Base-by-base conservation (phyloP, 148 eudicot genomes). In the Amaranthus cruentus region DNA sequence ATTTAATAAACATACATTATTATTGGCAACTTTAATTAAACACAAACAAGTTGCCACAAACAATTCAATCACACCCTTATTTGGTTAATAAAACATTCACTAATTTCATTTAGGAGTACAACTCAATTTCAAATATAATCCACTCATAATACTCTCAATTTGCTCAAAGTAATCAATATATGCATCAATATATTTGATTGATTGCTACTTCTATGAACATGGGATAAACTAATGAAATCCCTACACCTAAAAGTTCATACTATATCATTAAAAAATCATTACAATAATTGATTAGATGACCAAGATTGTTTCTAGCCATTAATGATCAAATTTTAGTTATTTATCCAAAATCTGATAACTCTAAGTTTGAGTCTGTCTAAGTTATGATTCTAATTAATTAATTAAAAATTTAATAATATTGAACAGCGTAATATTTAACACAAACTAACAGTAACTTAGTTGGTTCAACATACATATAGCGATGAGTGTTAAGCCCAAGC, bases 261-360 rank as follows among this genome's bases (percentile, higher is more conserved):
- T 47, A 13, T 64, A 64, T 46, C 10, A 64, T 60, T 64, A 64
- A 12, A 11, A 44, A 21, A 11, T 47, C 9, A 47, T 44, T 64
- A 9, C 68, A 46, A 14, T 21, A 72, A 44, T 28, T 28, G 38
- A 28, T 59, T 11, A 61, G 64, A 71, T 71, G 64, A 71, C 73
- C 73, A 71, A 72, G 67, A 72, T 61, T 72, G 57, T 21, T 60
- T 3, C 18, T 57, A 72, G 51, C 6, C 13, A 72, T 60, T 61
- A 72, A 60, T 72, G 28, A 61, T 61, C 5, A 4, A 46, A 28
- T 57, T 12, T 28, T 71, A 28, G 38, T 28, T 28, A 28, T 28
- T 28, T 28, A 28, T 28, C 38, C 1, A 2, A 28, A 28, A 28
- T 28, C 0, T 2, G 38, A 28, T 28, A 28, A 28, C 38, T 28